phyloP scores from a whole-genome alignment of 2,329 filamentous ascomycete species.

The Aureobasidium pullulans region DNA sequence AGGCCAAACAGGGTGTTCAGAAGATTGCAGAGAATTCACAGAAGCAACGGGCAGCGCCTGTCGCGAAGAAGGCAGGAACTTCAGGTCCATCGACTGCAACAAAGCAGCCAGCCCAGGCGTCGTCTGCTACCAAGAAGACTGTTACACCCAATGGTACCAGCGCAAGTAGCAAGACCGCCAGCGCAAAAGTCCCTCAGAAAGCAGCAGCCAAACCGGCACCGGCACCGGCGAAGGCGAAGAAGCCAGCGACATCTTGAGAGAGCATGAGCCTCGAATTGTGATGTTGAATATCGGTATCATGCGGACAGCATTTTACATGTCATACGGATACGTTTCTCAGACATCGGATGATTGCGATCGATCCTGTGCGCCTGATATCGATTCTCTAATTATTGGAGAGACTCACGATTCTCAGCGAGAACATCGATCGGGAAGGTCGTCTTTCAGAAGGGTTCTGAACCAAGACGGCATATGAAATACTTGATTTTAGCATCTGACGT shows the following conservation, averaged over 20 bases:
- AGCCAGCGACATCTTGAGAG: not conserved
- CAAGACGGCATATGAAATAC: not conserved
- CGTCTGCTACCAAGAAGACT: not conserved
- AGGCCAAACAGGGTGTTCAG: slow-evolving; percentile 21
- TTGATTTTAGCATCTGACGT: not conserved
- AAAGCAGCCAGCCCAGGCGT: not conserved
- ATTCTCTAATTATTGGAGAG: not conserved
- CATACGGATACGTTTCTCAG: not conserved
- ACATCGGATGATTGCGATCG: too few relatives aligned
- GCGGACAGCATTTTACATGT: not conserved
- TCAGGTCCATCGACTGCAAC: slow-evolving; percentile 3
- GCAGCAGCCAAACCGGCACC: not conserved
- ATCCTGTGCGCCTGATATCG: too few relatives aligned
- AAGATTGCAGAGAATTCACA: slow-evolving; percentile 19
- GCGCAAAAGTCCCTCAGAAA: not conserved
- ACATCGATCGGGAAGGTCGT: not conserved
- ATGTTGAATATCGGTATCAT: too few relatives aligned
- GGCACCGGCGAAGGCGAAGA: not conserved
- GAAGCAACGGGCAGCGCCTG: slow-evolving; percentile 16
- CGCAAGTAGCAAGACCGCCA: not conserved
- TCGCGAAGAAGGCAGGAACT: not conserved
- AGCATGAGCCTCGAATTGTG: not conserved
- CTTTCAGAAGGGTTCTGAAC: not conserved
- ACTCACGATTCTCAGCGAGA: not conserved
- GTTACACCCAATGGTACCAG: not conserved